Base-by-base conservation (phyloP, 352 stramenopile genomes). In the Phytophthora crassamura region DNA sequence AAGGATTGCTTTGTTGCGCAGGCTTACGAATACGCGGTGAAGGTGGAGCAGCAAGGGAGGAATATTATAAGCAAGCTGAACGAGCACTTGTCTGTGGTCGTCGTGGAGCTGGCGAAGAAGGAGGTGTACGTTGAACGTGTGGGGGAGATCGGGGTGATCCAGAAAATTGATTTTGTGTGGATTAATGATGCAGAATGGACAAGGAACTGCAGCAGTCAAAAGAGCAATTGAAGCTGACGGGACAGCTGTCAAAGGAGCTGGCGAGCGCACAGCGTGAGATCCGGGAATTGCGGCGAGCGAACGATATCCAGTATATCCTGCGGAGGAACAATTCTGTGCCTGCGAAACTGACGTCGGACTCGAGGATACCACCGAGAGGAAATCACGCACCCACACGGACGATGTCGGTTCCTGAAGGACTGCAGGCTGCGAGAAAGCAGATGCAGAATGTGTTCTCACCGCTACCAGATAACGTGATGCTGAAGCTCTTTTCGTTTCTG, bases 241-340 rank as follows among this genome's bases (percentile, higher is more conserved):
- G 73, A 0, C 75, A 90, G 14, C 30, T 93, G 1, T 90, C 84
- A 0, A 87, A 89, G 52, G 82, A 94, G 53, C 57, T 94, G 11
- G 74, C 82, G 2, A 80, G 59, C 33, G 84, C 86, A 1, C 86
- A 94, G 51, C 79, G 84, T 10, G 84, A 93, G 41, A 91, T 94
- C 43, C 84, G 82, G 34, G 86, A 93, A 20, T 51, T 94, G 30
- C 74, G 85, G 54, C 74, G 82, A 22, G 77, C 79, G 15, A 86
- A 83, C 57, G 85, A 87, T 43, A 90, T 94, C 36, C 84, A 91
- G 52, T 76, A 71, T 20, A 63, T 93, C 28, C 69, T 94, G 20
- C 53, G 38, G 30, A 86, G 70, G 33, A 78, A 72, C 14, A 80
- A 47, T 49, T 64, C 53, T 2, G 38, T 71, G 28, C 56, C 56